Evolutionary conservation across 352 stramenopile genomes (phyloP).

Genomic region (Phytopythium montanum): DNA sequence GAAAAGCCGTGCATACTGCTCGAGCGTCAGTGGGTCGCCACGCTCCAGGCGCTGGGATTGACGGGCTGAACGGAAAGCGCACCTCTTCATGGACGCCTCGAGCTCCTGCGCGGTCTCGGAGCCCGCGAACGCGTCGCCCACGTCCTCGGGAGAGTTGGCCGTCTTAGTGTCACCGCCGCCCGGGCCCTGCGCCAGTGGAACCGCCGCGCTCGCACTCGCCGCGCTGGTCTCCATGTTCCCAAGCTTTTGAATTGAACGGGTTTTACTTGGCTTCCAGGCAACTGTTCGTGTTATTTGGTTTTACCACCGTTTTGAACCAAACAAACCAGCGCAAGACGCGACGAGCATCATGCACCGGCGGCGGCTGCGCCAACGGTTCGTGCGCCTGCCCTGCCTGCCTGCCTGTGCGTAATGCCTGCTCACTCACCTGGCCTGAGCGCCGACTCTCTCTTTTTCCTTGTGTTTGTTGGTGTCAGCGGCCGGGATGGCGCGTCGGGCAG

Average conservation of each 20-base stretch:
- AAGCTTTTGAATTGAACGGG: no score
- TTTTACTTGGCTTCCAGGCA: no score
- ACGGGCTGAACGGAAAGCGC: neutral
- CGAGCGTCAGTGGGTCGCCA: neutral
- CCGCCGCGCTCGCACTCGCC: neutral
- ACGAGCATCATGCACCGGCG: neutral
- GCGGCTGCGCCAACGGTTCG: slow-evolving; percentile 20
- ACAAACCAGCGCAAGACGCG: no score
- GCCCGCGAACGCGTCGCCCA: neutral
- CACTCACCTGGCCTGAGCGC: neutral
- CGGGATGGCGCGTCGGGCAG: slow-evolving; percentile 5
- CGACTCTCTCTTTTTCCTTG: neutral
- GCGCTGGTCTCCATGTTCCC: neutral
- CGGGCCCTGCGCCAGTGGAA: neutral
- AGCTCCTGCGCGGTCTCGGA: slow-evolving; percentile 16
- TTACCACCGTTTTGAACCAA: neutral
- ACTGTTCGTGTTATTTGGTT: neutral
- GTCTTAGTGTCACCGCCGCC: neutral
- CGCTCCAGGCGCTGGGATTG: neutral
- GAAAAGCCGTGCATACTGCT: slow-evolving; percentile 33
- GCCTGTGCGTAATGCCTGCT: neutral
- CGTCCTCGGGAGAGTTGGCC: neutral
- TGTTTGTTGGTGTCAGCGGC: neutral
- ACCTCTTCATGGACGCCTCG: slow-evolving; percentile 21
- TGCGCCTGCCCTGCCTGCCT: neutral